These are phyloP conservation scores for Trypanosomatidae sp. DNA, from an alignment of 208 protist species.

Conservation along the genomic window DNA sequence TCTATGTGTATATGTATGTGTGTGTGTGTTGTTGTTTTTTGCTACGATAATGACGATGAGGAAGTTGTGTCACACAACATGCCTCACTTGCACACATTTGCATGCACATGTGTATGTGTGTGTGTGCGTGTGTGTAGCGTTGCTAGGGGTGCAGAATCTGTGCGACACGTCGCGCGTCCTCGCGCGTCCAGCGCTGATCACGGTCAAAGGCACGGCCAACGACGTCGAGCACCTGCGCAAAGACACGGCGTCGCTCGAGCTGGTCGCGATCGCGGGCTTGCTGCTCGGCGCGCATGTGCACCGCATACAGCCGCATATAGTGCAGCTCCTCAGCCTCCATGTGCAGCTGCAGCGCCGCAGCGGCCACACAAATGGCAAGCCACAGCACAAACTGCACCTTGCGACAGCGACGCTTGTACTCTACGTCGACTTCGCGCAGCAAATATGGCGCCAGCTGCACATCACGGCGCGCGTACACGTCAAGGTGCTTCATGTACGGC, in stretches of 20 bases:
- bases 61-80: no score
- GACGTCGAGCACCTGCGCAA: conserved; percentile 71
- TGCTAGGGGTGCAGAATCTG: no score
- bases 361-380: conserved; percentile 60
- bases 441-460: conserved; percentile 81
- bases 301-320: conserved; percentile 74
- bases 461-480: conserved; percentile 82
- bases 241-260: conserved; percentile 50
- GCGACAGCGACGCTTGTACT: conserved; percentile 80
- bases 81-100: no score
- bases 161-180: conserved; percentile 36
- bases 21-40: no score
- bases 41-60: no score
- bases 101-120: no score
- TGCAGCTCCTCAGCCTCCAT: conserved; percentile 68
- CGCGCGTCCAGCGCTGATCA: conserved; percentile 50
- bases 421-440: conserved; percentile 83
- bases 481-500: conserved; percentile 82
- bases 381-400: conserved; percentile 80
- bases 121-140: no score
- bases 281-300: conserved; percentile 46
- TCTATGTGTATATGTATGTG: no score
- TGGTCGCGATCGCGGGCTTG: conserved; percentile 72
- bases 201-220: conserved; percentile 62
- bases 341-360: conserved; percentile 39